Percentiles rank a stretch among this genome's conserved stretches.
phyloP scores from a whole-genome alignment of 306 rosid genomes.

The Malus fusca region DNA sequence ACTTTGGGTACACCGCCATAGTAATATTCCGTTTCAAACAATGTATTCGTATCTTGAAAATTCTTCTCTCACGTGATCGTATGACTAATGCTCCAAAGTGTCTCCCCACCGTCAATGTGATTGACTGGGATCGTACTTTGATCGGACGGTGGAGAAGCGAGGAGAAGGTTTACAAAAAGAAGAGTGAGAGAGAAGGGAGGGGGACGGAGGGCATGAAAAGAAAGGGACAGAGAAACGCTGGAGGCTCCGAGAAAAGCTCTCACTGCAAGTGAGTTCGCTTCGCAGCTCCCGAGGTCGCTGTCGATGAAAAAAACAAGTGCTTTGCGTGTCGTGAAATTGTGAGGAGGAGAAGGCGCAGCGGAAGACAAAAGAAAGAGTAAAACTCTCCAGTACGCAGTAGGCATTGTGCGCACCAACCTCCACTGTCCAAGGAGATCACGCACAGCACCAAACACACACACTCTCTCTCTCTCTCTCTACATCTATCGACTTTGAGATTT shows the following conservation, averaged over 20 bases:
- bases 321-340: background rate
- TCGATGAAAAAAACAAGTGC: slow-evolving; percentile 5
- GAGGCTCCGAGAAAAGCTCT: slow-evolving; percentile 53
- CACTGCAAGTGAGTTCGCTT: slow-evolving; percentile 35
- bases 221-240: slow-evolving; percentile 21
- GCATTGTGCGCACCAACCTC: slow-evolving; percentile 48
- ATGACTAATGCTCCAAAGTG: background rate
- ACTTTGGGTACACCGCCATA: accelerated
- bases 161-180: background rate
- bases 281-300: slow-evolving; percentile 43
- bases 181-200: background rate
- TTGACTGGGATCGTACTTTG: background rate
- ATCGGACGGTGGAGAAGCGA: slow-evolving; percentile 1
- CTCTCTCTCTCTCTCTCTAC: background rate
- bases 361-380: slow-evolving; percentile 7
- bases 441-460: background rate
- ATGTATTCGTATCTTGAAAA: background rate
- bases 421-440: slow-evolving; percentile 45
- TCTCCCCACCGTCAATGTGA: background rate
- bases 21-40: no score
- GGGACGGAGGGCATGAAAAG: background rate
- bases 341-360: background rate
- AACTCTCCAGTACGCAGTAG: background rate
- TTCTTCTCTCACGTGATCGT: background rate
- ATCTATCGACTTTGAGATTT: background rate